Evolutionary conservation across 2,329 filamentous ascomycete genomes (phyloP), one percentile per base, ranked within the genome.

Genomic region (Hypomyces perniciosus): DNA sequence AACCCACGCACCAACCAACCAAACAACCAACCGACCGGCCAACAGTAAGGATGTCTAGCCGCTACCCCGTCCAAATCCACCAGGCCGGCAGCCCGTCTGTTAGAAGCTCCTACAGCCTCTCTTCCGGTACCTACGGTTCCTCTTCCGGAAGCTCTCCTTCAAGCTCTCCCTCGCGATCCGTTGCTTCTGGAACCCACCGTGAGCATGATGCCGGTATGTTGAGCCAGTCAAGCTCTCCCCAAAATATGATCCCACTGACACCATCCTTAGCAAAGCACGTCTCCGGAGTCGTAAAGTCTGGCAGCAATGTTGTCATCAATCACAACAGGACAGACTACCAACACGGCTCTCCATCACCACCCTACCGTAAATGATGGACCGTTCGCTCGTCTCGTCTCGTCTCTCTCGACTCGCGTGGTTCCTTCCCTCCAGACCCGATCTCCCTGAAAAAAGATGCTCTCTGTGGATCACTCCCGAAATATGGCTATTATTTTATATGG

Each of bases 161-260:
- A 31, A 56, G 51, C 39, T 61, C 63, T 35, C 56, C 61, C n/a
- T 58, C 63, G 46, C 56, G 59, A 38, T 63, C 63, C 30, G 52
- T 57, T 31, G 62, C 65, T 33, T 57, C 63, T 30, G 60, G 57
- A 30, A 59, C 57, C 33, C 61, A 61, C 51, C 63, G 66, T 44
- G 64, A 66, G 46, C 64, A 68, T 53, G 61, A 57, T 54, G 61
- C 67, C 52, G 52, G 64, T 67, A 57, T 59, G 65, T 57, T 53
- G 30, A 41, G 20, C 10, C 6, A 12, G 9, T 6, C 28, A 39
- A 29, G 30, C 3, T 20, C n/a, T 39, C 30, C 12, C 1, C 40
- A 6, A 20, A 31, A 4, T 8, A 4, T 13, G 26, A 12, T 20
- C 20, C 34, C 34, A 37, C 59, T 62, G 54, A 66, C 57, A 33